Percentiles rank a stretch among this genome's conserved stretches.
Evolutionary conservation across 1,284 basidiomycete genomes (phyloP).

Genomic region (Ustilago lituana): DNA sequence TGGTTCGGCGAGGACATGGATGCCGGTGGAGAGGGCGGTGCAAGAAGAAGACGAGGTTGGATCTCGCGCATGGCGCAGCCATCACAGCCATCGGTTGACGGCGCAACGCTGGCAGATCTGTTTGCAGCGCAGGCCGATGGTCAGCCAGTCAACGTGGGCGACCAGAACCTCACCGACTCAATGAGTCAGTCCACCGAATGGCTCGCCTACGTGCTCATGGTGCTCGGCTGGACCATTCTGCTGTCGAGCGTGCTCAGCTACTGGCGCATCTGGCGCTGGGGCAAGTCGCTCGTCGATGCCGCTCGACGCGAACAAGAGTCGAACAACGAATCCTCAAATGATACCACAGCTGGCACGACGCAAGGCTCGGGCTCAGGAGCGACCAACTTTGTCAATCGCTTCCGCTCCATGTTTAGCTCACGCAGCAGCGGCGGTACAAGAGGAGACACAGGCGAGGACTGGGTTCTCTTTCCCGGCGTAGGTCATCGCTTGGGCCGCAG

Average conservation of each 20-base stretch:
- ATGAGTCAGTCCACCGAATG: slow-evolving; percentile 75
- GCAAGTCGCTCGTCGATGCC: slow-evolving; percentile 55
- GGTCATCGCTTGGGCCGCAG: slow-evolving; percentile 26
- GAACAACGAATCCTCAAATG: slow-evolving; percentile 1
- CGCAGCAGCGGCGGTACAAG: slow-evolving; percentile 7
- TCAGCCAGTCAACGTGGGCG: slow-evolving; percentile 66
- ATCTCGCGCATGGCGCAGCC: slow-evolving; percentile 18
- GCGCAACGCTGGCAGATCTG: slow-evolving; percentile 48
- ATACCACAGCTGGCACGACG: not conserved
- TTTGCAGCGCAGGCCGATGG: slow-evolving; percentile 66
- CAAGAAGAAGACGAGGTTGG: slow-evolving; percentile 15
- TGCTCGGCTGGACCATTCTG: slow-evolving; percentile 84
- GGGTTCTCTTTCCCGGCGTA: slow-evolving; percentile 58
- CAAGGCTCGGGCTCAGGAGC: slow-evolving; percentile 12
- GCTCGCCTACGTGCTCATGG: slow-evolving; percentile 90
- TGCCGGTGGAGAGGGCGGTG: slow-evolving; percentile 4
- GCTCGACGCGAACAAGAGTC: slow-evolving; percentile 47
- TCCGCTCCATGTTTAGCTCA: slow-evolving; percentile 27
- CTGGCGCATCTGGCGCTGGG: slow-evolving; percentile 69
- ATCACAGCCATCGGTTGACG: slow-evolving; percentile 15
- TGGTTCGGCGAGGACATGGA: slow-evolving; percentile 53
- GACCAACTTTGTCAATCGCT: slow-evolving; percentile 37
- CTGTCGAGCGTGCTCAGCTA: slow-evolving; percentile 78
- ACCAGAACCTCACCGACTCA: slow-evolving; percentile 67
- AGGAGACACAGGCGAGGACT: slow-evolving; percentile 50